phyloP scores from a whole-genome alignment of 768 basidiomycete genomes.

The Sporobolomyces pararoseus region DNA sequence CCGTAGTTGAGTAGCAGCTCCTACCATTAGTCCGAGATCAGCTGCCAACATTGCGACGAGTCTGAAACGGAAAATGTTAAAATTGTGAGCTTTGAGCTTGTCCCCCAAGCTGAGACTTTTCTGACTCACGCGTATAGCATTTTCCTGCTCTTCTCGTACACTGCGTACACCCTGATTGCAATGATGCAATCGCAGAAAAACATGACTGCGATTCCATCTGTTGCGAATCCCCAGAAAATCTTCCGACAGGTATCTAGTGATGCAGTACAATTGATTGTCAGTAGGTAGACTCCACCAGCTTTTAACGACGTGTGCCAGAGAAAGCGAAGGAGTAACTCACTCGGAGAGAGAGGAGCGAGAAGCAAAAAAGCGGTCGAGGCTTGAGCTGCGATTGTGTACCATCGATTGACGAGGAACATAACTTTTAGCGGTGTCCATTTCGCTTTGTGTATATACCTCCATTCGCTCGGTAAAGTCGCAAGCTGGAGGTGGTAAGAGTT shows the following conservation, averaged over 20 bases:
- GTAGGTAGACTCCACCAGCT: too few species aligned
- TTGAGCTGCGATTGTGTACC: not conserved
- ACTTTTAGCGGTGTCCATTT: conserved; percentile 12
- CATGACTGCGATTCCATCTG: not conserved
- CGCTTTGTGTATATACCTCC: not conserved
- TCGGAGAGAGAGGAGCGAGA: not conserved
- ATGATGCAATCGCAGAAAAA: conserved; percentile 14
- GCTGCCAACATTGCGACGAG: not conserved
- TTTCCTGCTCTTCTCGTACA: conserved; percentile 7
- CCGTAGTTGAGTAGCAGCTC: not conserved
- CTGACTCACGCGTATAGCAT: not conserved
- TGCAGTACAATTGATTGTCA: too few species aligned
- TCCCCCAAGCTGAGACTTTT: not conserved
- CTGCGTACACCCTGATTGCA: conserved; percentile 5
- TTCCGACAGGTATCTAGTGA: not conserved
- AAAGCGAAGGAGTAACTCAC: not conserved
- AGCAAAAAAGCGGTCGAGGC: not conserved
- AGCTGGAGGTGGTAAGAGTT: conserved; percentile 5
- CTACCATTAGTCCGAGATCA: conserved; percentile 3
- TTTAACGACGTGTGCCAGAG: too few species aligned
- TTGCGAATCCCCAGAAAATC: conserved; percentile 3
- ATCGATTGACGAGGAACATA: conserved; percentile 18
- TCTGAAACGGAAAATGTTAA: not conserved
- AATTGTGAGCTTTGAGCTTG: not conserved
- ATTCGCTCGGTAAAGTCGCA: conserved; percentile 9